A percentile compares a stretch with the other conserved stretches of the same genome.
Evolutionary conservation across 2,329 filamentous ascomycete species (phyloP).

Genomic region (Fusarium acutatum): DNA sequence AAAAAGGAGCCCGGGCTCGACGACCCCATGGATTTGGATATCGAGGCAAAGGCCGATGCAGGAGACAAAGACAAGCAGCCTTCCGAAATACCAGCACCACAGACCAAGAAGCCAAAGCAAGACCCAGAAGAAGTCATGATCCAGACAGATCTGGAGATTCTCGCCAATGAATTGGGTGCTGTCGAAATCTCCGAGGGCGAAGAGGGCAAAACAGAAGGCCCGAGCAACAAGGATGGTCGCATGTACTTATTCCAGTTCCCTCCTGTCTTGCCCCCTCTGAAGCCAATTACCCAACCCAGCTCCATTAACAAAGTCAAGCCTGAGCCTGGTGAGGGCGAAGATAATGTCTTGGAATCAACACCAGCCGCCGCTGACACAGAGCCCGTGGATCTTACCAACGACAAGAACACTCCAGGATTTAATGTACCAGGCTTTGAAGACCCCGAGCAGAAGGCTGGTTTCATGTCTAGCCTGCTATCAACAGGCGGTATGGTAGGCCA

Average conservation of each 20-base stretch:
- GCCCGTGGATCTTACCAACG: conserved; percentile 56
- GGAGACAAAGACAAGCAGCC: conserved; percentile 37
- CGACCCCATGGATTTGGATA: conserved; percentile 53
- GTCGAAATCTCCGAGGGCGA: conserved; percentile 42
- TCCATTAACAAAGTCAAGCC: conserved; percentile 49
- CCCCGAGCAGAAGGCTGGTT: conserved; percentile 45
- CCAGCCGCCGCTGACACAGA: conserved; percentile 32
- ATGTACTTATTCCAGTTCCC: conserved; percentile 73
- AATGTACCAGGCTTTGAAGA: conserved; percentile 41
- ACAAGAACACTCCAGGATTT: conserved; percentile 37
- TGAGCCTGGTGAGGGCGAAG: conserved; percentile 52
- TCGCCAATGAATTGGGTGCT: conserved; percentile 55
- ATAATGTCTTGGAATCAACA: conserved; percentile 49
- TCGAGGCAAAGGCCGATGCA: conserved; percentile 35
- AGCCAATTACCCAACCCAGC: conserved; percentile 40
- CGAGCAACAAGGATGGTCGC: conserved; percentile 60
- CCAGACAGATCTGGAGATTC: conserved; percentile 52
- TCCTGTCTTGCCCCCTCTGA: conserved; percentile 67
- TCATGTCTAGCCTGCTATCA: conserved; percentile 51
- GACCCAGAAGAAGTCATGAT: conserved; percentile 53
- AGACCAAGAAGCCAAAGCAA: conserved; percentile 43
- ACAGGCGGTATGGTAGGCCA: conserved; percentile 68
- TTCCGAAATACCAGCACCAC: conserved; percentile 32
- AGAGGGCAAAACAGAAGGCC: conserved; percentile 40
- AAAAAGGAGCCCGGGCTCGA: conserved; percentile 57